These are phyloP conservation scores for Schizonepeta tenuifolia DNA, from an alignment of 257 asterid genomes.

Conservation along the genomic window DNA sequence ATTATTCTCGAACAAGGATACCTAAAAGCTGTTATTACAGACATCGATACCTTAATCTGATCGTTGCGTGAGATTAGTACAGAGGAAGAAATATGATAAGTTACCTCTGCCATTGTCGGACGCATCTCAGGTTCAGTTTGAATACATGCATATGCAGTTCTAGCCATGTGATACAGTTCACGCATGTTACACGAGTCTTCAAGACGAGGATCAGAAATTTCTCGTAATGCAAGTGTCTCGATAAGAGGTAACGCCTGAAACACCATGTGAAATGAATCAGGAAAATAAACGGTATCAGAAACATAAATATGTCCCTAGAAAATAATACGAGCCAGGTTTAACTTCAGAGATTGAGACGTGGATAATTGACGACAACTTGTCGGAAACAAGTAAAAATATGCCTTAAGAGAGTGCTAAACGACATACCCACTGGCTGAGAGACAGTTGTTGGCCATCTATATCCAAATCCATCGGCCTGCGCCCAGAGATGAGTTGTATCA, in stretches of 20 bases:
- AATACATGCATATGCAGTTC: conserved; percentile 68
- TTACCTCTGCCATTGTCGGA: conserved; percentile 85
- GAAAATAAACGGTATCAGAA: not conserved
- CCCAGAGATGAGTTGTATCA: conserved; percentile 78
- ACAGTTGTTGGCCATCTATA: conserved; percentile 50
- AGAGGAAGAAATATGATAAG: no score
- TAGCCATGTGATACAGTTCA: conserved; percentile 79
- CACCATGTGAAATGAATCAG: not conserved
- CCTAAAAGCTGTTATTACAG: not conserved
- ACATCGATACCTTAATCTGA: not conserved
- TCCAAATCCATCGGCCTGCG: conserved; percentile 56
- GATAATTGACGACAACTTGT: not conserved
- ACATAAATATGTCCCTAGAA: not conserved
- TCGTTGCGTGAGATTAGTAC: not conserved
- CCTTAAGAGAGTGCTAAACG: not conserved
- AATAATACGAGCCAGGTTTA: not conserved
- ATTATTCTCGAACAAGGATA: not conserved
- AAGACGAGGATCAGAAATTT: conserved; percentile 69
- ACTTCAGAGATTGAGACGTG: not conserved
- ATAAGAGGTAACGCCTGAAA: conserved; percentile 65
- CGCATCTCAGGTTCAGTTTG: conserved; percentile 72
- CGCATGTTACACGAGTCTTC: conserved; percentile 60
- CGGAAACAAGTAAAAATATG: not conserved
- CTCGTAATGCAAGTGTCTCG: conserved; percentile 66
- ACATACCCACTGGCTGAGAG: conserved; percentile 76